Base-by-base conservation (phyloP, 208 protist species). In the Wallacemonas sp. region DNA sequence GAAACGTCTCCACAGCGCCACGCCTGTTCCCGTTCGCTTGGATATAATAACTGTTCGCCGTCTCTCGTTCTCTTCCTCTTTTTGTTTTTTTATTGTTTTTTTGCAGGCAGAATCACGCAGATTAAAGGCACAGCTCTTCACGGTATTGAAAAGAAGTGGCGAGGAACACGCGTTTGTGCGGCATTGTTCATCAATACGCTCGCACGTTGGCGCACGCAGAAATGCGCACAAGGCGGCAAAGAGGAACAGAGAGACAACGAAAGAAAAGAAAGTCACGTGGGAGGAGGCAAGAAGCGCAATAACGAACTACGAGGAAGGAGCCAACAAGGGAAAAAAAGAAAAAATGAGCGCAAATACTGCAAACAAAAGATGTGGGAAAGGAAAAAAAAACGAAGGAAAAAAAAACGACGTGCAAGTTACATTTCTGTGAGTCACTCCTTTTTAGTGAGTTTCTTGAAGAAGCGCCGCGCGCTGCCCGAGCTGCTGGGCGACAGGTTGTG, bases 161-260 rank as follows among this genome's bases (percentile, higher is more conserved):
- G 14, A 41, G 14, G 14, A n/a, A n/a, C n/a, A n/a, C n/a, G n/a
- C n/a, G n/a, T n/a, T n/a, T n/a, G n/a, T n/a, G n/a, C n/a, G n/a
- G n/a, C n/a, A n/a, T n/a, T n/a, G n/a, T n/a, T n/a, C n/a, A n/a
- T n/a, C n/a, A n/a, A n/a, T n/a, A n/a, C n/a, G n/a, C n/a, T n/a
- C n/a, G n/a, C n/a, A n/a, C n/a, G n/a, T n/a, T n/a, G 38, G 38
- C 38, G 38, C 14, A 18, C 14, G 38, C 22, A 50, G 16, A 18
- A 50, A 50, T 22, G 44, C 7, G 44, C 12, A 50, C 11, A 12
- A 50, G n/a, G 16, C 7, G n/a, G 22, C 8, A 22, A 50, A 50
- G 38, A 42, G 38, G 14, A 42, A 42, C 10, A 42, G 38, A 65
- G 42, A 63, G 45, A 77, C 31, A 57, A n/a, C n/a, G n/a, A n/a